Evolutionary conservation across 257 asterid genomes (phyloP), one percentile per base, ranked within the genome.

Genomic region (Petrea volubilis): DNA sequence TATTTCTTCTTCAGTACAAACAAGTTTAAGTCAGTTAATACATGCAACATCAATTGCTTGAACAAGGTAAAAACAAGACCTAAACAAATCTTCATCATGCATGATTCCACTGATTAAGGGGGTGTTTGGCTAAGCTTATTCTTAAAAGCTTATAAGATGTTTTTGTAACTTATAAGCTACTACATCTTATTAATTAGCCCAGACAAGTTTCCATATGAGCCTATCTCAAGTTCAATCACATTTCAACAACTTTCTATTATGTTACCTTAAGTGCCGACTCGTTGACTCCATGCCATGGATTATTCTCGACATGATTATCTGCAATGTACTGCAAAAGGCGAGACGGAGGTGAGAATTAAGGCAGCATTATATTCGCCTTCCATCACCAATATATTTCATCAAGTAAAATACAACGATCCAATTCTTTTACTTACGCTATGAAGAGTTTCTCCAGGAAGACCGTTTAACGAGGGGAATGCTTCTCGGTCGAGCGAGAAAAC

Each of bases 401-500:
- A 41, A 52, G 43, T 24, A 12, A 25, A 55, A 46, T 28, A 65
- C 10, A 67, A 74, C 2, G 31, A 52, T 53, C 59, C 10, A 15
- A 13, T 41, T 36, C 38, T 52, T 47, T 38, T 33, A 77, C 98
- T 81, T 80, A 94, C 99, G 71, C 95, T 86, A 64, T 91, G 99
- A 73, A 85, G 87, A 34, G 97, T 86, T 69, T 75, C 95, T 73
- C 97, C 98, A 2, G 96, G 97, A 46, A 91, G 87, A 78, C 98
- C 95, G 64, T 85, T 86, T 73, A 90, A 67, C 36, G 98, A 94
- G 64, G 99, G 96, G 76, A 85, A 94, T 38, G 96, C 96, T 77
- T 89, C 95, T 64, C 95, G 78, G 80, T 94, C 99, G 10, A 94
- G 98, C 0, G 99, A 94, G 83, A 86, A 80, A 41, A 94, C 95